These are phyloP conservation scores for Themeda triandra DNA, from an alignment of 176 grass and related monocot species.

Conservation along the genomic window DNA sequence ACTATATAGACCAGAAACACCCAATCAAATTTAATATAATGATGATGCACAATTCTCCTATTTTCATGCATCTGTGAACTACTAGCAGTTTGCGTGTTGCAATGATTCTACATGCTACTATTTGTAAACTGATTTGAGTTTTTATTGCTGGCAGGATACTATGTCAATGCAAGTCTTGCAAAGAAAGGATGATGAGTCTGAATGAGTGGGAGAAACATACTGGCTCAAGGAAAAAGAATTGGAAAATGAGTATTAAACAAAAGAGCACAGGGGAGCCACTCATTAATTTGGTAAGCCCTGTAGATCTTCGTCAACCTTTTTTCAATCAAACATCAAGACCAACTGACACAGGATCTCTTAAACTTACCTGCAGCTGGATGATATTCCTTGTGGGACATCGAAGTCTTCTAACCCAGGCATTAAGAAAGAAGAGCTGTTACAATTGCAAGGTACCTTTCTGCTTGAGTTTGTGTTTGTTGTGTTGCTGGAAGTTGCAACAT, in stretches of 20 bases:
- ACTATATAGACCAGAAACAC: background rate
- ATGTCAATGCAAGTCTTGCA: conserved; percentile 69
- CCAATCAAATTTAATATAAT: background rate
- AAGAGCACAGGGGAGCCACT: conserved; percentile 66
- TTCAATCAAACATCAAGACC: background rate
- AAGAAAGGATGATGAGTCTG: conserved; percentile 53
- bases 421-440: conserved; percentile 54
- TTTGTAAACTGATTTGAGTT: conserved; percentile 24
- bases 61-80: background rate
- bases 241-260: conserved; percentile 76
- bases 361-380: conserved; percentile 44
- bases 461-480: conserved; percentile 19
- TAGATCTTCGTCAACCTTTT: background rate
- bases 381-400: conserved; percentile 34
- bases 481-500: conserved; percentile 3
- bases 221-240: conserved; percentile 90
- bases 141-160: conserved; percentile 53
- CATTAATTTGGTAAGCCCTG: conserved; percentile 49
- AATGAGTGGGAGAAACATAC: conserved; percentile 89
- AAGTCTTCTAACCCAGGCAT: conserved; percentile 34
- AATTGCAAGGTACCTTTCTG: conserved; percentile 35
- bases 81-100: background rate
- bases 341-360: background rate
- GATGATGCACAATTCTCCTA: background rate
- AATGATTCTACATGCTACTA: background rate